Base-by-base conservation (phyloP, 192 early-diverging fungal genomes). In the Dissophora ornata region DNA sequence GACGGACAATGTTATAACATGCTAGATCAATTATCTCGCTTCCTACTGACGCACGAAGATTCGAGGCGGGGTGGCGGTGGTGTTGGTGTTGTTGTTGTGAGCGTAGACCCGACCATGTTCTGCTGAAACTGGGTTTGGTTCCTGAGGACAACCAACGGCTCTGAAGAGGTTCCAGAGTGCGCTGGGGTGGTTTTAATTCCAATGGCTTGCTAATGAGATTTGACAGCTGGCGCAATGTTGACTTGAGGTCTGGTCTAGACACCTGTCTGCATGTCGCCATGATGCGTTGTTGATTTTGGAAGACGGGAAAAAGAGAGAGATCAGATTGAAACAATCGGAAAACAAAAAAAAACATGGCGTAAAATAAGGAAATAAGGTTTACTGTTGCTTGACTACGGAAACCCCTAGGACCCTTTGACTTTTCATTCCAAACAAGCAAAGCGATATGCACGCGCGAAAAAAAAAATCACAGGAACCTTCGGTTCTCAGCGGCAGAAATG, bases 241-340 rank as follows among this genome's bases (percentile, higher is more conserved):
- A 67, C 22, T 38, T 16, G 22, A 67, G 53, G 28, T 53, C 54
- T 5, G 57, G 45, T 28, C 54, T 18, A 15, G 52, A 67, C 19
- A 57, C 28, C 9, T 67, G 53, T 19, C 28, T 55, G 64, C 64
- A 67, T 2, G 45, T 38, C 2, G 54, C 32, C 64, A 67, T 67
- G 47, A 7, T 29, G 32, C n/a, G n/a, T n/a, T n/a, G n/a, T n/a
- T n/a, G n/a, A n/a, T n/a, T n/a, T n/a, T n/a, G n/a, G 25, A 15
- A 15, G 19, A 38, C 4, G 19, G 4, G n/a, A 38, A 38, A 9
- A 5, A 38, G 12, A 38, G 12, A 38, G 50, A 30, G 18, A 29
- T 50, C 24, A 50, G n/a, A n/a, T 3, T 50, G 18, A 22, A 60
- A 48, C 24, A 32, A 46, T 19, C 36, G 8, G 26, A 60, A 38